Evolutionary conservation across 345 rosid species (phyloP), one percentile per base, ranked within the genome.

Genomic region (Brassica nigra): DNA sequence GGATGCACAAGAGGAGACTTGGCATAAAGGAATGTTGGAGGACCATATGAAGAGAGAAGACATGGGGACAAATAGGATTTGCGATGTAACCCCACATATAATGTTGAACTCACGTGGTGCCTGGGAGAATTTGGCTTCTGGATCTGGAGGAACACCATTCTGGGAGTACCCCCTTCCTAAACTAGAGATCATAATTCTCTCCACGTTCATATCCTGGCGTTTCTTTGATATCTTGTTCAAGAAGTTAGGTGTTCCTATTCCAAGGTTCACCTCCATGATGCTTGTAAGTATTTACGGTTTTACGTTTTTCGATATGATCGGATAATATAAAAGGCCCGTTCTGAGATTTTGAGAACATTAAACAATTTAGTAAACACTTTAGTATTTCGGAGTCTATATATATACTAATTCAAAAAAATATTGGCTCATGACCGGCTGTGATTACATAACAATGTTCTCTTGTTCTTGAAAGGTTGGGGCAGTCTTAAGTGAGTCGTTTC

Each of bases 161-260:
- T 76, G 78, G 81, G 78, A 81, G 61, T 76, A 81, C 12, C 80
- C 84, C 14, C 70, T 76, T 66, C 81, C 84, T 23, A 69, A 71
- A 7, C 66, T 81, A 1, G 80, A 81, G 75, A 67, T 81, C 15
- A 71, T 66, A 3, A 34, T 81, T 12, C 47, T 81, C 47, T 15
- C 65, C 18, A 77, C 55, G 2, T 81, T 76, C 58, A 0, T 72
- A 27, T 34, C 29, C 2, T 81, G 81, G 84, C 78, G 80, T 66
- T 81, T 81, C 36, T 66, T 76, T 34, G 70, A 81, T 66, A 71
- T 59, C 30, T 55, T 81, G 31, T 72, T 81, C 78, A 76, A 72
- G 81, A 80, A 62, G 62, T 63, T 80, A 34, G 66, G 65, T 59
- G n/a, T 76, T 44, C 78, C 70, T 44, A 34, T 81, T 20, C 81